A percentile compares a stretch with the other conserved stretches of the same genome.
Evolutionary conservation across 495 filamentous ascomycete genomes (phyloP).

Genomic region (Annulohypoxylon moriforme): DNA sequence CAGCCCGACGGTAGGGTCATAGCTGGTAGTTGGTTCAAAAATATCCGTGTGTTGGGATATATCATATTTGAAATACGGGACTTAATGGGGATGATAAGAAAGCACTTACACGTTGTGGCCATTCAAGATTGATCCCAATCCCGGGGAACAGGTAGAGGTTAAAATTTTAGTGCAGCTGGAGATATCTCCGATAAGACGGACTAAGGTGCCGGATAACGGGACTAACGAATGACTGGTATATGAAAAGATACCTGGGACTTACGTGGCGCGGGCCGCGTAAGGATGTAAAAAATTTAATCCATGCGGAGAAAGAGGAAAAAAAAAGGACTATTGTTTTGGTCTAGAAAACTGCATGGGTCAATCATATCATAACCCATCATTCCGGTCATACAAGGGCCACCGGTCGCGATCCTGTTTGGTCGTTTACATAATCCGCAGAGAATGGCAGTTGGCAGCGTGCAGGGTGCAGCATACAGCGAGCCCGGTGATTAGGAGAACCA

Average conservation of each 20-base stretch:
- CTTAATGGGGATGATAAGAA: neutral
- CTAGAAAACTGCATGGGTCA: neutral
- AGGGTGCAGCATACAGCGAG: too few relatives aligned
- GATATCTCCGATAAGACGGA: neutral
- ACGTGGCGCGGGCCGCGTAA: neutral
- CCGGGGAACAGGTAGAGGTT: neutral
- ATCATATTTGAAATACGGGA: neutral
- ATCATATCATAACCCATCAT: too few relatives aligned
- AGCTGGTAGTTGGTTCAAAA: neutral
- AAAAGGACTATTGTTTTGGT: neutral
- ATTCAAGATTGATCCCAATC: neutral
- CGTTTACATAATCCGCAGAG: neutral
- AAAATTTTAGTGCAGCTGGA: neutral
- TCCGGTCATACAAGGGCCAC: neutral
- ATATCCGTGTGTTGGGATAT: neutral
- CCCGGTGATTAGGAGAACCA: slow-evolving; percentile 8
- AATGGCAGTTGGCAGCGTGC: too few relatives aligned
- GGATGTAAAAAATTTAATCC: neutral
- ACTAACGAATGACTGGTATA: neutral
- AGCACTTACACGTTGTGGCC: neutral
- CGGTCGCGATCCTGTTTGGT: neutral
- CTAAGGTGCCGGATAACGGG: neutral
- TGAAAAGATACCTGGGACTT: neutral
- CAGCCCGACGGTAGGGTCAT: neutral
- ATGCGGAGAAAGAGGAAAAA: neutral